Evolutionary conservation across 1,284 basidiomycete genomes (phyloP).

Genomic region (Sporisorium sorghi): DNA sequence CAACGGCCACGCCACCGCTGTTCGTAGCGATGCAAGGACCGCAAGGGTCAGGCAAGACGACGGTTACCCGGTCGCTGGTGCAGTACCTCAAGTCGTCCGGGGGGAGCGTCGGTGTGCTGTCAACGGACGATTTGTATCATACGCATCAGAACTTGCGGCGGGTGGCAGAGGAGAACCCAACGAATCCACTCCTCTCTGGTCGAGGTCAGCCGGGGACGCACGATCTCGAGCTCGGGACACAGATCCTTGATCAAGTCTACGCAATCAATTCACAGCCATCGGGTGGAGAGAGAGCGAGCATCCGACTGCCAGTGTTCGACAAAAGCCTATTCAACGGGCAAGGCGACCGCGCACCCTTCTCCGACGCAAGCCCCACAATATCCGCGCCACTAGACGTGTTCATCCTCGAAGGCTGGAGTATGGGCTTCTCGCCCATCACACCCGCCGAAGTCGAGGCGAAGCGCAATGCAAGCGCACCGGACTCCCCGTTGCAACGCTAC

Average conservation of each 20-base stretch:
- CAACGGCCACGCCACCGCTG: constrained; percentile 14
- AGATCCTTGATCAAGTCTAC: constrained; percentile 17
- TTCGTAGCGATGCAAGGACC: constrained; percentile 53
- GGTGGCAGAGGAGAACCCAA: constrained; percentile 28
- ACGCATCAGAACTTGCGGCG: constrained; percentile 26
- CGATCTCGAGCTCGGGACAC: constrained; percentile 23
- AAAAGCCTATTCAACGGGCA: constrained; percentile 40
- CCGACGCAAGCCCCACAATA: constrained; percentile 12
- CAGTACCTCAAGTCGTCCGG: constrained; percentile 13
- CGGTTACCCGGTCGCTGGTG: constrained; percentile 28
- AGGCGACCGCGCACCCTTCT: constrained; percentile 24
- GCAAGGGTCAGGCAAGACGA: constrained; percentile 49
- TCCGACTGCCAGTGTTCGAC: constrained; percentile 39
- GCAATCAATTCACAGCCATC: constrained; percentile 18
- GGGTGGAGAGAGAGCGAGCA: not conserved
- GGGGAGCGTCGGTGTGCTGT: constrained; percentile 17
- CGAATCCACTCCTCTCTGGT: constrained; percentile 35
- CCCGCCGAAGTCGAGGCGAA: constrained; percentile 15
- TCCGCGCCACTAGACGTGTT: constrained; percentile 33
- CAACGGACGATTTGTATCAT: constrained; percentile 45
- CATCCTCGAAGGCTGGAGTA: constrained; percentile 49
- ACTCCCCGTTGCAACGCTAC: constrained; percentile 22
- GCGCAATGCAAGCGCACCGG: not conserved
- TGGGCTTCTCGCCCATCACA: constrained; percentile 41
- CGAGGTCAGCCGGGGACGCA: constrained; percentile 49